Evolutionary conservation across 1,284 basidiomycete species (phyloP).

Genomic region (Takashimella koratensis): DNA sequence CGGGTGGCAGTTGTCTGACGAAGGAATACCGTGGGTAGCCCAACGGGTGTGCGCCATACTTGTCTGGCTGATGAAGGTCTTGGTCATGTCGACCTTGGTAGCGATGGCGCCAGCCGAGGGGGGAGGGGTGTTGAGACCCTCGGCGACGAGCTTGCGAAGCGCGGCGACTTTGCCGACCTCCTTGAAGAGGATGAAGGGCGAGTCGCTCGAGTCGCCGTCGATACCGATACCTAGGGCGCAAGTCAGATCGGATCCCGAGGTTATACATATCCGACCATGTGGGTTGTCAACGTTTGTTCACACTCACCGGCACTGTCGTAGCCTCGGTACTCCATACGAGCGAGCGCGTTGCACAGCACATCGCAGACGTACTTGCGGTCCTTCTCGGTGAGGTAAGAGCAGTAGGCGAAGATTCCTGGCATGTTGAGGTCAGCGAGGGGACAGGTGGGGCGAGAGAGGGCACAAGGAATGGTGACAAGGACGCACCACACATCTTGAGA

Average conservation of each 20-base stretch:
- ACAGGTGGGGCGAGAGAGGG: neutral
- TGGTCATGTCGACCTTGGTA: slow-evolving; percentile 66
- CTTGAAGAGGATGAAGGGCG: slow-evolving; percentile 78
- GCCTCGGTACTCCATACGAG: slow-evolving; percentile 95
- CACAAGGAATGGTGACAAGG: neutral
- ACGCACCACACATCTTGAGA: neutral
- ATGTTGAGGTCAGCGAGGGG: neutral
- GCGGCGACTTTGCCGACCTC: slow-evolving; percentile 97
- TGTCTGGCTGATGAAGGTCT: slow-evolving; percentile 81
- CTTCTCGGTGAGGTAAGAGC: slow-evolving; percentile 90
- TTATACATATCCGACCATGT: too few species aligned
- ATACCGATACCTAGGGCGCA: slow-evolving; percentile 69
- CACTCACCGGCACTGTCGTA: slow-evolving; percentile 82
- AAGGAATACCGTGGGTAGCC: slow-evolving; percentile 97
- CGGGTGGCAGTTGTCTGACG: slow-evolving; percentile 90
- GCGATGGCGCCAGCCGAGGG: slow-evolving; percentile 18
- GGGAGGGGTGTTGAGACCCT: slow-evolving; percentile 51
- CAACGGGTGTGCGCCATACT: slow-evolving; percentile 99
- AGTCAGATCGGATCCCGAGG: too few species aligned
- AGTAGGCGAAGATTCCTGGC: slow-evolving; percentile 89
- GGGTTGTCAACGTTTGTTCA: too few species aligned
- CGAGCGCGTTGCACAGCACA: slow-evolving; percentile 85
- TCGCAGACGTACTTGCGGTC: slow-evolving; percentile 90
- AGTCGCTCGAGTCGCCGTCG: slow-evolving; percentile 80
- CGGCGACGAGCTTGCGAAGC: slow-evolving; percentile 85